These are phyloP conservation scores for Blastomyces emzantsi DNA, from an alignment of 2,329 filamentous ascomycete species.

Conservation along the genomic window DNA sequence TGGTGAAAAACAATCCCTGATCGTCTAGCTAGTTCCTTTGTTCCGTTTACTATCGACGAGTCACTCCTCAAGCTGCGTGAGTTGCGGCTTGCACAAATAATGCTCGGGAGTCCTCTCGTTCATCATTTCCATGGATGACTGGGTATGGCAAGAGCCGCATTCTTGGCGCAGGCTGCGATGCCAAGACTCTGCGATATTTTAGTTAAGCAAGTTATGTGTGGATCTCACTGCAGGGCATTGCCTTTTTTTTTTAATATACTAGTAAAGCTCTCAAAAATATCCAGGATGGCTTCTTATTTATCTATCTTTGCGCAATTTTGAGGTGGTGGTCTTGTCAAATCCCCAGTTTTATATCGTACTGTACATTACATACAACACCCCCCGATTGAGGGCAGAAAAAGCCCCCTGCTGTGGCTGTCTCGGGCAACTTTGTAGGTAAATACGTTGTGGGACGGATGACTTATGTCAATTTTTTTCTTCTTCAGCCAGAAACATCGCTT, in stretches of 20 bases:
- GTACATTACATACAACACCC: too few species aligned
- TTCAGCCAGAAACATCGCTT: not conserved
- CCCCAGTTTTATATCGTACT: not conserved
- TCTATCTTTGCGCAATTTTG: not conserved
- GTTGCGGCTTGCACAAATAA: not conserved
- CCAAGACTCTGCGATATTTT: too few species aligned
- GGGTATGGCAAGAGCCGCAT: too few species aligned
- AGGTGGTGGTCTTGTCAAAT: not conserved
- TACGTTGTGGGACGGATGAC: not conserved
- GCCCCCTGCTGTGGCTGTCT: not conserved
- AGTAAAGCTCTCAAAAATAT: not conserved
- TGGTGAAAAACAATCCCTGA: not conserved
- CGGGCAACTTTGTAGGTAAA: not conserved
- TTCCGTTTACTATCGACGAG: not conserved
- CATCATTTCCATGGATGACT: not conserved
- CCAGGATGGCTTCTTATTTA: not conserved
- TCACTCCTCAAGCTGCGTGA: not conserved
- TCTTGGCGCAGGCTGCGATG: too few species aligned
- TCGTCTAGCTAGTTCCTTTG: not conserved
- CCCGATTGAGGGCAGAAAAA: not conserved
- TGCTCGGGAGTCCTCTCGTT: not conserved
- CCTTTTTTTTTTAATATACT: not conserved
- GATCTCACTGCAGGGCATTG: not conserved
- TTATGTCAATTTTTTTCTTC: not conserved
- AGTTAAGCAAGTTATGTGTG: too few species aligned